Conservation (phyloP, 2,329 filamentous ascomycete species). For the Ophiosphaerella narmari region DNA sequence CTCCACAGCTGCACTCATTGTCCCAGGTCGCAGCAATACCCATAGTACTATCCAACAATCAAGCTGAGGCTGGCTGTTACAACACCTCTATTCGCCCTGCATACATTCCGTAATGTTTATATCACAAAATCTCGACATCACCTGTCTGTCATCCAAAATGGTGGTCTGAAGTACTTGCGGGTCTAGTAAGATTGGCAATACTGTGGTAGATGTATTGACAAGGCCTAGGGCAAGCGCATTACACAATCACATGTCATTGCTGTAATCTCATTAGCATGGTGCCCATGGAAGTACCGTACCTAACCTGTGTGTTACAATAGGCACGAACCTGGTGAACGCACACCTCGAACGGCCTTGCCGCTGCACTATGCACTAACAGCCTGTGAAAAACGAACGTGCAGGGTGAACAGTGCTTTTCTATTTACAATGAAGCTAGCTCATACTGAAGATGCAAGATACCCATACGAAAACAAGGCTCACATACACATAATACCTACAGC, state of each 20-base stretch:
- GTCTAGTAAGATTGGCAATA: constrained; percentile 25
- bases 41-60: not conserved
- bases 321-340: not conserved
- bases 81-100: constrained; percentile 3
- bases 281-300: not conserved
- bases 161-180: constrained; percentile 1
- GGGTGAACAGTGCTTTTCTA: not conserved
- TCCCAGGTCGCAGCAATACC: too few species aligned
- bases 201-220: not conserved
- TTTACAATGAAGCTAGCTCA: not conserved
- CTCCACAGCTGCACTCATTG: too few species aligned
- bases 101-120: not conserved
- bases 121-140: constrained; percentile 4
- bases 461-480: not conserved
- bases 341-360: not conserved
- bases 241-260: not conserved
- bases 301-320: constrained; percentile 1
- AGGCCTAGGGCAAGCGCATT: not conserved
- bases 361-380: not conserved
- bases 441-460: not conserved
- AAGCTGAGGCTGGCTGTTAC: not conserved
- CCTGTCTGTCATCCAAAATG: not conserved
- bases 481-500: too few species aligned
- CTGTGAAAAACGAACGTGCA: too few species aligned
- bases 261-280: constrained; percentile 1